phyloP scores from a whole-genome alignment of 2,329 filamentous ascomycete genomes.

The Penicillium polonicum region DNA sequence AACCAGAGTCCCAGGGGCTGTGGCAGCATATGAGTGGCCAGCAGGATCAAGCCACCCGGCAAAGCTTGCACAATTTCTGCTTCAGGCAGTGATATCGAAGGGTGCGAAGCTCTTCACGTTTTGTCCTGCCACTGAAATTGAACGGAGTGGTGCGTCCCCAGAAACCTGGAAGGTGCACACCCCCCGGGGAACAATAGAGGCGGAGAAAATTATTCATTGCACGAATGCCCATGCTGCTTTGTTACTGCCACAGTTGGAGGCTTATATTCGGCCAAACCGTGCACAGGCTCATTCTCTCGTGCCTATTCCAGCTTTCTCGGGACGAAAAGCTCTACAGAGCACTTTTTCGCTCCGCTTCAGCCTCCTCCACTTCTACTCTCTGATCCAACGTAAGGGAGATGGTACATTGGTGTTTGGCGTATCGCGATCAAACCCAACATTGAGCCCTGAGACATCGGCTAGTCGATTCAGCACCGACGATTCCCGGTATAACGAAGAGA shows the following conservation, averaged over 20 bases:
- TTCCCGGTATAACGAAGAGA: slow-evolving; percentile 41
- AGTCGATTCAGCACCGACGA: slow-evolving; percentile 42
- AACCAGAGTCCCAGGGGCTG: slow-evolving; percentile 40
- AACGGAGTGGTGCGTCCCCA: slow-evolving; percentile 2
- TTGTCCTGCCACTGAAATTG: slow-evolving; percentile 39
- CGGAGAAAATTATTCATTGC: slow-evolving; percentile 25
- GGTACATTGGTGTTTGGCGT: slow-evolving; percentile 48
- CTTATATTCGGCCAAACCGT: slow-evolving; percentile 44
- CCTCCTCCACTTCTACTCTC: slow-evolving; percentile 51
- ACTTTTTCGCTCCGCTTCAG: slow-evolving; percentile 51
- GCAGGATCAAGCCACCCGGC: slow-evolving; percentile 52
- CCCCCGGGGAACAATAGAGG: slow-evolving; percentile 15
- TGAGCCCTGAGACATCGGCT: slow-evolving; percentile 33
- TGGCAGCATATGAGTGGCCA: slow-evolving; percentile 54
- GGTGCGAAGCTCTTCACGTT: slow-evolving; percentile 47
- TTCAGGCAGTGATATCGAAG: slow-evolving; percentile 37
- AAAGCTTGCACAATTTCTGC: slow-evolving; percentile 51
- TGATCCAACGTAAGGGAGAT: slow-evolving; percentile 48
- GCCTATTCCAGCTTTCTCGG: slow-evolving; percentile 40
- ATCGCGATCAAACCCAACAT: slow-evolving; percentile 43
- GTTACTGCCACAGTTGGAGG: slow-evolving; percentile 19
- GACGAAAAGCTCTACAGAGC: slow-evolving; percentile 32
- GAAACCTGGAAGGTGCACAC: slow-evolving; percentile 22
- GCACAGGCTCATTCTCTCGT: slow-evolving; percentile 49
- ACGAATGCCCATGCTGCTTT: slow-evolving; percentile 28